Evolutionary conservation across 2,329 filamentous ascomycete species (phyloP), one percentile per base, ranked within the genome.

Genomic region (Cercospora nicotianae): DNA sequence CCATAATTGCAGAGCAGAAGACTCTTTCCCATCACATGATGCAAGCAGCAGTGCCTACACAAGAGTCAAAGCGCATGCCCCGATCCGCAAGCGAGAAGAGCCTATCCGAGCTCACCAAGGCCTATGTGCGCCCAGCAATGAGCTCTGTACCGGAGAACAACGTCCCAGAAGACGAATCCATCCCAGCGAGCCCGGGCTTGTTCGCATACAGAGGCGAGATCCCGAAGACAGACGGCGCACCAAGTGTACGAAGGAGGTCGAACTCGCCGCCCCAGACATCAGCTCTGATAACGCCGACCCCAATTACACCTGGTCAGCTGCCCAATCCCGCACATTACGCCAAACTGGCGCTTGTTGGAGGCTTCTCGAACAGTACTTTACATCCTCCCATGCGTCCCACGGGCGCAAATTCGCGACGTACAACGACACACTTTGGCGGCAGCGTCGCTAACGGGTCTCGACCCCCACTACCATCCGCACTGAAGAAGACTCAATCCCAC

Each of bases 181-280:
- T 66, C n/a, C 67, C 70, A 20, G 64, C 61, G 3, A 68, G 62
- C 31, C 64, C 68, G 9, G 66, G 63, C 16, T 55, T 71, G n/a
- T 76, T 72, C 63, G 58, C 73, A 9, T 75, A 75, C 70, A 73
- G 73, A 63, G 75, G 74, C 63, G 72, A 70, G 5, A 74, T 76
- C 12, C 73, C 73, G 10, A 60, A 64, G 6, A 45, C 20, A 3
- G 73, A 75, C 36, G 64, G 69, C 9, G 57, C 65, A 12, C 33
- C 48, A 31, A 64, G 61, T 20, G 53, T 63, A 13, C 64, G 63
- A 20, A 60, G 51, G 23, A 39, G 66, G 18, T 71, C 69, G 13
- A 58, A 55, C 13, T 69, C 63, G 31, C 65, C 65, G 20, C 65
- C 67, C 3, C 30, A 51, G 16, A 20, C 16, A 31, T 18, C 39